These are phyloP conservation scores for Hypoxylon perforatum DNA, from an alignment of 495 filamentous ascomycete genomes.

Conservation along the genomic window DNA sequence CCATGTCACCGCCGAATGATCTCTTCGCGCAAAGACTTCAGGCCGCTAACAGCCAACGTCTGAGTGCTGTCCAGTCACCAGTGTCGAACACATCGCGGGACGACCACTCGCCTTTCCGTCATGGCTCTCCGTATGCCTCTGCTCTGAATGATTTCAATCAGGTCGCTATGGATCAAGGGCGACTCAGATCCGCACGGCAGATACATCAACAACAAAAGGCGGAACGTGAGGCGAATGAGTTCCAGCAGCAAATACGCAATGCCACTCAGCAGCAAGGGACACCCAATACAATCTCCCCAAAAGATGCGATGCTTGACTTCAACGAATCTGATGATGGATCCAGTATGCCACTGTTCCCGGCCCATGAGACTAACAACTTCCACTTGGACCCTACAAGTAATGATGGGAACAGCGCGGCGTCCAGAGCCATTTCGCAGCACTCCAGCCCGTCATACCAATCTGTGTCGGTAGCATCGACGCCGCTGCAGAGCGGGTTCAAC, in stretches of 20 bases:
- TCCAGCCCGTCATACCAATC: slow-evolving; percentile 54
- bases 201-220: slow-evolving; percentile 69
- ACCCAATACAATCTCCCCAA: slow-evolving; percentile 93
- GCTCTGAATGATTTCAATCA: slow-evolving; percentile 57
- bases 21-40: slow-evolving; percentile 80
- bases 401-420: slow-evolving; percentile 21
- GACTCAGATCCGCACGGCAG: slow-evolving; percentile 67
- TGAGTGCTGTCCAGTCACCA: no score
- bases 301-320: slow-evolving; percentile 91
- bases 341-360: slow-evolving; percentile 76
- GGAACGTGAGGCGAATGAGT: slow-evolving; percentile 65
- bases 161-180: slow-evolving; percentile 50
- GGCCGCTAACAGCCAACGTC: slow-evolving; percentile 61
- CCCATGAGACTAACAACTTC: slow-evolving; percentile 48
- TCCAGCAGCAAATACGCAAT: slow-evolving; percentile 63
- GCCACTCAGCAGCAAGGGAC: slow-evolving; percentile 57
- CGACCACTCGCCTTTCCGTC: slow-evolving; percentile 80
- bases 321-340: slow-evolving; percentile 75
- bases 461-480: slow-evolving; percentile 59
- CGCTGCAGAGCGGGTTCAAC: slow-evolving; percentile 49
- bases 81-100: slow-evolving; percentile 66
- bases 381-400: slow-evolving; percentile 46
- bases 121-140: slow-evolving; percentile 74
- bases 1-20: slow-evolving; percentile 68
- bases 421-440: slow-evolving; percentile 41